Conservation (phyloP, 352 stramenopile genomes). For the Globisporangium echinulatum region DNA sequence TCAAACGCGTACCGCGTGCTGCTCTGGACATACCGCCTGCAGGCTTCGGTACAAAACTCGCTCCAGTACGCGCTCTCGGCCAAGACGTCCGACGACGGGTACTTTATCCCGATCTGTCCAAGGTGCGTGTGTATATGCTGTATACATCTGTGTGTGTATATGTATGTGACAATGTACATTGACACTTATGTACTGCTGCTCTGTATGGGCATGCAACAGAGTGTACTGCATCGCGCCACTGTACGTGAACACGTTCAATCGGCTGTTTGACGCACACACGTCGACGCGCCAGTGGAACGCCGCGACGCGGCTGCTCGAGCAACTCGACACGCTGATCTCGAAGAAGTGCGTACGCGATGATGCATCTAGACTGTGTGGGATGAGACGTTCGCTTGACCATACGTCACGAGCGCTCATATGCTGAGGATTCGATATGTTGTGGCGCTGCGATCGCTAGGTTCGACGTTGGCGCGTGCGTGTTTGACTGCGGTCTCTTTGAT, state of each 20-base stretch:
- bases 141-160: too few relatives aligned
- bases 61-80: conserved; percentile 72
- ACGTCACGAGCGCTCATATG: too few relatives aligned
- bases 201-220: conserved; percentile 22
- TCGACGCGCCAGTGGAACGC: conserved; percentile 60
- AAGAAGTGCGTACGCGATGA: conserved; percentile 35
- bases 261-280: conserved; percentile 57
- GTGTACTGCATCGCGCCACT: conserved; percentile 75
- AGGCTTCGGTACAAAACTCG: conserved; percentile 65
- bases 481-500: conserved; percentile 84
- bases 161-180: too few relatives aligned
- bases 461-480: conserved; percentile 71
- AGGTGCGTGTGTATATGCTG: conserved; percentile 23
- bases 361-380: background rate
- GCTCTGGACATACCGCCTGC: conserved; percentile 75
- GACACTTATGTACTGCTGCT: conserved; percentile 3
- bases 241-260: conserved; percentile 74
- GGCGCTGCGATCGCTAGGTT: conserved; percentile 30
- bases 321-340: conserved; percentile 51
- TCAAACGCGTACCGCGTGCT: conserved; percentile 66
- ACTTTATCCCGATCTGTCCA: conserved; percentile 74
- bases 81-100: conserved; percentile 76
- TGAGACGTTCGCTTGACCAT: too few relatives aligned
- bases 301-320: conserved; percentile 66
- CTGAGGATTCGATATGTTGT: too few relatives aligned